Base-by-base conservation (phyloP, 345 rosid genomes). In the Nasturtium officinale region DNA sequence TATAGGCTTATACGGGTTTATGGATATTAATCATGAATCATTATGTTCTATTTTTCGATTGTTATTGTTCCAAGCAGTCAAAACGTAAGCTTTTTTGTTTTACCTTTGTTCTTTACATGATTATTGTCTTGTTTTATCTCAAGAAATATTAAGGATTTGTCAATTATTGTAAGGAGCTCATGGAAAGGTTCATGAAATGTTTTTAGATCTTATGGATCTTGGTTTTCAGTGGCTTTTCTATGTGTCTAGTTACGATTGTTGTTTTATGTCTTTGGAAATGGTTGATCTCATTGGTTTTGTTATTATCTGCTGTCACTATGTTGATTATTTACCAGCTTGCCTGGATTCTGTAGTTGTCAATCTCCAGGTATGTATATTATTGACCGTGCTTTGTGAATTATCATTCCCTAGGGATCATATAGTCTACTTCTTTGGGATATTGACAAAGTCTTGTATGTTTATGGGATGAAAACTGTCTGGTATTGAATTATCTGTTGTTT, bases 121-220 rank as follows among this genome's bases (percentile, higher is more conserved):
- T 62, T 40, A 35, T 54, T 51, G 53, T 5, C 52, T 42, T 63
- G 21, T 4, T 54, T 54, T 26, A 45, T 21, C 3, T 46, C 23
- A 7, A 48, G 8, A 63, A 12, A 45, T 21, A 13, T 54, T 54
- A 48, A 74, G 65, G 63, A 23, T 40, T 52, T 54, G 4, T n/a
- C 3, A 18, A 54, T 3, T 26, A 7, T 25, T 33, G 47, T 21
- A 2, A 20, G 33, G 25, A 25, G 33, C 15, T 35, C n/a, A 42
- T 73, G 7, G 8, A 8, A 16, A 61, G 25, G 11, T 38, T 58
- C 21, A 38, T 50, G 33, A 26, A 50, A 37, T 28, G n/a, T 12
- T 29, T 20, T 32, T 28, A 48, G 60, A 74, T 56, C 66, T 47
- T 74, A 25, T 29, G 45, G 69, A 51, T 61, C 61, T 73, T 63